phyloP scores from a whole-genome alignment of 1,284 basidiomycete species.

The Heterobasidion irregulare region DNA sequence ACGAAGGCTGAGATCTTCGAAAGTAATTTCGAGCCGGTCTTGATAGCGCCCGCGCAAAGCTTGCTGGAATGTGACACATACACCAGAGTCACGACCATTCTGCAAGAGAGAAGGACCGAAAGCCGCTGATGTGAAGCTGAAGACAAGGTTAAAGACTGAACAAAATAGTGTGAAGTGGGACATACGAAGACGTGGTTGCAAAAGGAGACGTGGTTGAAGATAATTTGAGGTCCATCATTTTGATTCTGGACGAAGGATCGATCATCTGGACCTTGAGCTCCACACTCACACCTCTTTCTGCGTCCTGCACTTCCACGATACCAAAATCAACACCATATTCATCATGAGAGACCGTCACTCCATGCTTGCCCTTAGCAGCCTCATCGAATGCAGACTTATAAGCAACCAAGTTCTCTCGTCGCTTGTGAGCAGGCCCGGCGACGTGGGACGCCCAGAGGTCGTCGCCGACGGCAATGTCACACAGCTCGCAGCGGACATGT shows the following conservation, averaged over 20 bases:
- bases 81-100: neutral
- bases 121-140: neutral
- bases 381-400: constrained; percentile 31
- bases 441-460: neutral
- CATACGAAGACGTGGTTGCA: neutral
- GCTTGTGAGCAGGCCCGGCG: constrained; percentile 21
- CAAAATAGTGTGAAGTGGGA: neutral
- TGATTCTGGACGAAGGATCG: neutral
- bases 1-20: constrained; percentile 20
- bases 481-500: constrained; percentile 29
- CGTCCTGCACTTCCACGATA: constrained; percentile 15
- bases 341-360: constrained; percentile 24
- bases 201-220: neutral
- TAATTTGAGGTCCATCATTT: neutral
- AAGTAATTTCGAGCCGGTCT: constrained; percentile 26
- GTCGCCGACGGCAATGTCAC: constrained; percentile 23
- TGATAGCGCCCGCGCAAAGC: constrained; percentile 35
- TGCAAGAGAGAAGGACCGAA: neutral
- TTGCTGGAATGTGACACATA: neutral
- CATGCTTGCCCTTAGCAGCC: constrained; percentile 36
- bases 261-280: neutral
- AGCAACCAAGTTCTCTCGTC: constrained; percentile 23
- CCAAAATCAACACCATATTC: constrained; percentile 27
- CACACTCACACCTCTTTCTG: neutral
- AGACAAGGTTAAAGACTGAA: neutral